Conservation (phyloP, 1,284 basidiomycete genomes). For the Ustilago nuda region DNA sequence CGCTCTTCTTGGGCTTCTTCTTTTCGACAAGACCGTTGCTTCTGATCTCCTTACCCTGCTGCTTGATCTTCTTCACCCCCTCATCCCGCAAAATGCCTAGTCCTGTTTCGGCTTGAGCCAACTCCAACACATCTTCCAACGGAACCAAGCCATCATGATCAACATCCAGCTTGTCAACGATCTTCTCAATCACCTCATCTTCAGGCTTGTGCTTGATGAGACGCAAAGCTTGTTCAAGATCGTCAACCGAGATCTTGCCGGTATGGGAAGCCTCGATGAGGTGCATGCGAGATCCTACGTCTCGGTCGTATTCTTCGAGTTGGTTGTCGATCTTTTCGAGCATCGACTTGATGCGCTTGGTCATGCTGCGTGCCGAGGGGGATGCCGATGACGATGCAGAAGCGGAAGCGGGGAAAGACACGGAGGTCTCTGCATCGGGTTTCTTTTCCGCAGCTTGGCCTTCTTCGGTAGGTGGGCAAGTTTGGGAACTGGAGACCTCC, state of each 20-base stretch:
- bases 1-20: constrained; percentile 62
- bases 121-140: constrained; percentile 69
- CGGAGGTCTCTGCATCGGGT: constrained; percentile 7
- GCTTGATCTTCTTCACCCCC: constrained; percentile 56
- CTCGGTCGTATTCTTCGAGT: constrained; percentile 85
- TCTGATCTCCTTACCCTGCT: constrained; percentile 53
- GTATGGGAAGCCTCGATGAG: constrained; percentile 92
- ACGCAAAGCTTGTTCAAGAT: constrained; percentile 88
- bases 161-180: constrained; percentile 93
- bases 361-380: constrained; percentile 76
- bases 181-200: constrained; percentile 86
- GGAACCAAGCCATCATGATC: constrained; percentile 93
- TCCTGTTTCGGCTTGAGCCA: constrained; percentile 69
- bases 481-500: constrained; percentile 72
- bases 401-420: constrained; percentile 10
- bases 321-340: constrained; percentile 95
- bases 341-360: constrained; percentile 94
- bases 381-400: constrained; percentile 27
- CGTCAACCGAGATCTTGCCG: constrained; percentile 89
- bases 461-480: constrained; percentile 9
- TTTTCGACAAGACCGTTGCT: constrained; percentile 43
- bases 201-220: constrained; percentile 93
- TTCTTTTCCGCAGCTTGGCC: constrained; percentile 5
- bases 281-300: constrained; percentile 86
- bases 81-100: constrained; percentile 67